Percentiles rank a stretch among this genome's conserved stretches.
phyloP scores from a whole-genome alignment of 2,329 filamentous ascomycete species.

The Claviceps sp. region DNA sequence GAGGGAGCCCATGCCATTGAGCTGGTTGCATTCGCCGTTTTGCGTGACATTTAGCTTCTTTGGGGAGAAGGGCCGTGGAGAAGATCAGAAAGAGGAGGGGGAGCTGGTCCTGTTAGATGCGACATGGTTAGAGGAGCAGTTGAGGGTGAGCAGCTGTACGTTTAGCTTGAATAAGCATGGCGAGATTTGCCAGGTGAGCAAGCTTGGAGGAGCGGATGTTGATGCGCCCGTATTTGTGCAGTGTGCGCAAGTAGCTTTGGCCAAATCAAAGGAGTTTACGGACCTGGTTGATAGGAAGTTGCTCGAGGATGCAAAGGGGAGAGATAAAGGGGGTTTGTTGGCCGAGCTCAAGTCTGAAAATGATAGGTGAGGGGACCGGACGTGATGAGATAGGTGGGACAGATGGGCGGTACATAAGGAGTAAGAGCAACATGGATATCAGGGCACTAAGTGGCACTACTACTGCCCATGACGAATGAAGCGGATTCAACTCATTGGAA shows the following conservation, averaged over 20 bases:
- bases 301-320: slow-evolving; percentile 62
- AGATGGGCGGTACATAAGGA: background rate
- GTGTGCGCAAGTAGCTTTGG: slow-evolving; percentile 60
- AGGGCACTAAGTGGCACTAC: background rate
- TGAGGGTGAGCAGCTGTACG: slow-evolving; percentile 59
- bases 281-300: slow-evolving; percentile 59
- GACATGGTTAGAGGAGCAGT: slow-evolving; percentile 61
- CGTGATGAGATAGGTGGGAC: background rate
- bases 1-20: slow-evolving; percentile 78
- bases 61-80: slow-evolving; percentile 48
- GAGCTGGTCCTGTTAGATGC: slow-evolving; percentile 58
- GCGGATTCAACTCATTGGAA: background rate
- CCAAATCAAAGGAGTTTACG: slow-evolving; percentile 70
- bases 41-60: slow-evolving; percentile 86
- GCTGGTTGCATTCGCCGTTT: slow-evolving; percentile 83
- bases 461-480: background rate
- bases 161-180: slow-evolving; percentile 82
- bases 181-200: slow-evolving; percentile 82
- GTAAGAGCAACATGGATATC: background rate
- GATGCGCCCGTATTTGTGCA: slow-evolving; percentile 67
- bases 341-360: slow-evolving; percentile 75
- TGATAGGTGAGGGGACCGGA: slow-evolving; percentile 36
- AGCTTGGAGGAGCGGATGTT: slow-evolving; percentile 71
- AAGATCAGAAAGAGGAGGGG: slow-evolving; percentile 27
- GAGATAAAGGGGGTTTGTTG: slow-evolving; percentile 65